phyloP scores from a whole-genome alignment of 2,329 filamentous ascomycete genomes.

The Aspergillus ochraceoroseus region DNA sequence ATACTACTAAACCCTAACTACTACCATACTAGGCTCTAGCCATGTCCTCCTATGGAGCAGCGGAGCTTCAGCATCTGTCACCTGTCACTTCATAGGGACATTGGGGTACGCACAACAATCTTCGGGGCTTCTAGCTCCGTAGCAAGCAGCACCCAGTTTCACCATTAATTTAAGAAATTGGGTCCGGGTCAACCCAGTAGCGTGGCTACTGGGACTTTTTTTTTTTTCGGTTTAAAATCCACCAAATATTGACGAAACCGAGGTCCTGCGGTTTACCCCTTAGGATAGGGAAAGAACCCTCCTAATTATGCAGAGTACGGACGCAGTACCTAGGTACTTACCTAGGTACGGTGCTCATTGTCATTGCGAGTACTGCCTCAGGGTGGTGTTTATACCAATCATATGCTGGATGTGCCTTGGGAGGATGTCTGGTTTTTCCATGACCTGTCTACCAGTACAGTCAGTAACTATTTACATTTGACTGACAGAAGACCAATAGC shows the following conservation, averaged over 20 bases:
- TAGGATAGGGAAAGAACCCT: too few relatives aligned
- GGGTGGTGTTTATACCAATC: neutral
- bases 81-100: conserved; percentile 11
- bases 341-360: too few relatives aligned
- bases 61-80: conserved; percentile 10
- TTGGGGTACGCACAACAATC: conserved; percentile 3
- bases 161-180: conserved; percentile 4
- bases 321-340: too few relatives aligned
- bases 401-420: neutral
- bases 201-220: conserved; percentile 11
- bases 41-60: neutral
- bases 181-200: conserved; percentile 8
- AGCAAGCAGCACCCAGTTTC: neutral
- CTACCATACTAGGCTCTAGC: too few relatives aligned
- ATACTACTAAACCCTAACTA: too few relatives aligned
- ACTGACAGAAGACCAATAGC: too few relatives aligned
- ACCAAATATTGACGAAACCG: too few relatives aligned
- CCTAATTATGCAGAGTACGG: too few relatives aligned
- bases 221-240: neutral
- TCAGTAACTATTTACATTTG: neutral
- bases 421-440: neutral
- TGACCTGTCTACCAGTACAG: conserved; percentile 4
- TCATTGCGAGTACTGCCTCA: too few relatives aligned
- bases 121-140: conserved; percentile 3
- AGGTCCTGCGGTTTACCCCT: neutral